phyloP scores from a whole-genome alignment of 345 rosid genomes.

The Noccaea caerulescens region DNA sequence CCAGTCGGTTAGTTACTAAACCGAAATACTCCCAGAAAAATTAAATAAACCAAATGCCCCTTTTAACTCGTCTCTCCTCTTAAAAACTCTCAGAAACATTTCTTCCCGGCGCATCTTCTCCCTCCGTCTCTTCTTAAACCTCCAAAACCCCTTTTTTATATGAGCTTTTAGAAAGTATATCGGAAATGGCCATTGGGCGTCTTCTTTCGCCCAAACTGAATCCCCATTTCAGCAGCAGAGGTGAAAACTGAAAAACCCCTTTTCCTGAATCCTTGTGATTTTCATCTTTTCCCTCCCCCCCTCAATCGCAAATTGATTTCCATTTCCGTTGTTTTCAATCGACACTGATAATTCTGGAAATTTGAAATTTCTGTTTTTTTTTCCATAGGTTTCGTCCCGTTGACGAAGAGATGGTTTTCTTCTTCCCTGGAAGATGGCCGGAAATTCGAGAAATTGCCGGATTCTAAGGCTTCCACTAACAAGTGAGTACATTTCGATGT shows the following conservation, averaged over 20 bases:
- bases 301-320: neutral
- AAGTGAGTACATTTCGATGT: slow-evolving; percentile 17
- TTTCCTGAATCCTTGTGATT: neutral
- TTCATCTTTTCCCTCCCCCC: neutral
- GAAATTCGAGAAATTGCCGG: neutral
- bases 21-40: neutral
- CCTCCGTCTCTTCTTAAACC: slow-evolving; percentile 27
- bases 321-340: neutral
- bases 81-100: neutral
- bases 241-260: slow-evolving; percentile 29
- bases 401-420: slow-evolving; percentile 40
- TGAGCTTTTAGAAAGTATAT: neutral
- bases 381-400: slow-evolving; percentile 29
- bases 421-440: slow-evolving; percentile 28
- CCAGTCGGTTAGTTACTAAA: slow-evolving; percentile 15
- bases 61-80: neutral
- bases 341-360: neutral
- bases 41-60: neutral
- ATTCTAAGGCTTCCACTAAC: slow-evolving; percentile 15
- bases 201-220: slow-evolving; percentile 39
- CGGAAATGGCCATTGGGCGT: slow-evolving; percentile 43
- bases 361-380: neutral
- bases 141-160: neutral
- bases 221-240: slow-evolving; percentile 31
- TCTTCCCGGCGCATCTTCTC: neutral